Percentiles rank a stretch among this genome's conserved stretches.
Evolutionary conservation across 768 basidiomycete genomes (phyloP).

Genomic region (Paxillus rubicundulus): DNA sequence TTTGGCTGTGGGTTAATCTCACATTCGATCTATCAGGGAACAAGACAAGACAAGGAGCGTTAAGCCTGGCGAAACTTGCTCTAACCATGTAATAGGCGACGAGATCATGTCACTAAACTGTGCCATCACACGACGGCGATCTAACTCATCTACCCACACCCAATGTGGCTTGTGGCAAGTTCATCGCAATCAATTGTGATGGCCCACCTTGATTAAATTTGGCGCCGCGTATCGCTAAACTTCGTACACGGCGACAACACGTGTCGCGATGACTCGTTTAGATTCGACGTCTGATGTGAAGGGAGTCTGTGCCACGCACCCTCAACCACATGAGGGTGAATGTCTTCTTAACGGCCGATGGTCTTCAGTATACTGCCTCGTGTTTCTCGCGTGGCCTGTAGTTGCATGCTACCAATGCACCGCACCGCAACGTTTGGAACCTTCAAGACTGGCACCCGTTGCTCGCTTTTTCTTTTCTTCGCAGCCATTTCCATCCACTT

Average conservation of each 20-base stretch:
- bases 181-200: conserved; percentile 12
- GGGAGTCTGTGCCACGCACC: conserved; percentile 2
- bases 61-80: conserved; percentile 73
- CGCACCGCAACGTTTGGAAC: conserved; percentile 19
- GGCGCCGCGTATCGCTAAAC: conserved; percentile 8
- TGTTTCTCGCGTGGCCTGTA: conserved; percentile 30
- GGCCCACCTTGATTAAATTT: conserved; percentile 7
- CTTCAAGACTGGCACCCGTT: conserved; percentile 16
- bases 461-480: conserved; percentile 10
- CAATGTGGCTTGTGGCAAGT: neutral
- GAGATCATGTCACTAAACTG: neutral
- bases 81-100: conserved; percentile 36
- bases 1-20: neutral
- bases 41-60: conserved; percentile 84
- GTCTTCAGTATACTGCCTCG: conserved; percentile 22
- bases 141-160: neutral
- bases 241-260: conserved; percentile 13
- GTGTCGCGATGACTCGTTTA: conserved; percentile 10
- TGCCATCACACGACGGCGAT: neutral
- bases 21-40: conserved; percentile 54
- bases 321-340: conserved; percentile 1
- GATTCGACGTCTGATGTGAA: conserved; percentile 11
- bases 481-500: conserved; percentile 11
- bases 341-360: conserved; percentile 1
- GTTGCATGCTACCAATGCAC: conserved; percentile 19